A percentile compares a stretch with the other conserved stretches of the same genome.
phyloP scores from a whole-genome alignment of 1,284 basidiomycete genomes.

The Termitomyces sp. region DNA sequence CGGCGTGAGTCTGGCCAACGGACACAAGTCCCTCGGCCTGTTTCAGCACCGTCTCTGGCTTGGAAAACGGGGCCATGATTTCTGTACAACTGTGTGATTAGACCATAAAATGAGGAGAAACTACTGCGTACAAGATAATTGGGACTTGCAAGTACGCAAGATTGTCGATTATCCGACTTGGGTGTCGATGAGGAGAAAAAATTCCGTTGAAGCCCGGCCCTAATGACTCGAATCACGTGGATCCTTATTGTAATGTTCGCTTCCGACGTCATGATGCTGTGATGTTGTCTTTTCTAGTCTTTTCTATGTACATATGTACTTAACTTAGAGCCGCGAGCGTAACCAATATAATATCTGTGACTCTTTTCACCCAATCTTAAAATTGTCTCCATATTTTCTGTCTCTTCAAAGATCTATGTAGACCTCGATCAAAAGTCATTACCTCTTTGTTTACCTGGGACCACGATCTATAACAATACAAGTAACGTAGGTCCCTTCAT shows the following conservation, averaged over 20 bases:
- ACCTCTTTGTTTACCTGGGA: neutral
- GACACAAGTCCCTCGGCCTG: slow-evolving; percentile 90
- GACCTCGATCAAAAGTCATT: no score
- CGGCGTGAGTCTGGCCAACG: slow-evolving; percentile 85
- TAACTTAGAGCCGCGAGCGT: no score
- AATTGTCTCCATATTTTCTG: no score
- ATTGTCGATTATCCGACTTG: slow-evolving; percentile 4
- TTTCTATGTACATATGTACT: no score
- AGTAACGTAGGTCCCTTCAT: neutral
- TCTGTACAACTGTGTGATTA: slow-evolving; percentile 1
- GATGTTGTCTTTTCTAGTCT: no score
- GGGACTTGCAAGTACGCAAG: slow-evolving; percentile 2
- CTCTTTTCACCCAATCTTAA: no score
- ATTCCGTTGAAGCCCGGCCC: slow-evolving; percentile 13
- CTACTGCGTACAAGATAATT: slow-evolving; percentile 6
- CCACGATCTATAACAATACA: neutral
- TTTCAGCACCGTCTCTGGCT: slow-evolving; percentile 89
- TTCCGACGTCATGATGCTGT: neutral
- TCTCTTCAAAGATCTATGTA: no score
- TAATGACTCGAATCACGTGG: slow-evolving; percentile 7
- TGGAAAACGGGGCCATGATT: slow-evolving; percentile 82
- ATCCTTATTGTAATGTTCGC: neutral
- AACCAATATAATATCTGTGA: no score
- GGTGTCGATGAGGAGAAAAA: slow-evolving; percentile 13
- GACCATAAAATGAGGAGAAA: neutral